phyloP scores from a whole-genome alignment of 2,329 filamentous ascomycete species.

The Sporothrix variecibatus region DNA sequence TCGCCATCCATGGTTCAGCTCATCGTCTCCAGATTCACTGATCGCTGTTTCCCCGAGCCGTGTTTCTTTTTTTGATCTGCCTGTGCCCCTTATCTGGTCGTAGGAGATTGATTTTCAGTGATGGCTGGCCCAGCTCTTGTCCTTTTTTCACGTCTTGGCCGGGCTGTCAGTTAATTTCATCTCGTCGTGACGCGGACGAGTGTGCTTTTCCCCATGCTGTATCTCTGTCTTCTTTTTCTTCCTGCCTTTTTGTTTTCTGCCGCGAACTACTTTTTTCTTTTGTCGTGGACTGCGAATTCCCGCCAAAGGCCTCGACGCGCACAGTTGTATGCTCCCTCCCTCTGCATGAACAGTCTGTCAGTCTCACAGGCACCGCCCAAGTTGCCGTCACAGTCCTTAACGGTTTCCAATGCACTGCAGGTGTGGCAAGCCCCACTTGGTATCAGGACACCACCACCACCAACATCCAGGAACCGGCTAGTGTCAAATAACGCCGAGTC shows the following conservation, averaged over 20 bases:
- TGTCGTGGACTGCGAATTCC: background rate
- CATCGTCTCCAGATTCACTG: background rate
- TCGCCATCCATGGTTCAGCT: background rate
- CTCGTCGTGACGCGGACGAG: background rate
- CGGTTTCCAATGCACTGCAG: background rate
- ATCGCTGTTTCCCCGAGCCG: background rate
- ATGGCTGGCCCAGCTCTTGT: background rate
- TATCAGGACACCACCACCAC: background rate
- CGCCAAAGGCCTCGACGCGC: background rate
- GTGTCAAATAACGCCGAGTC: background rate
- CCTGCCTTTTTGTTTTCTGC: background rate
- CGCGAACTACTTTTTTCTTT: background rate
- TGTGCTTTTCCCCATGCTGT: background rate
- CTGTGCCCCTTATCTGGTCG: background rate
- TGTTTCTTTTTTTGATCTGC: background rate
- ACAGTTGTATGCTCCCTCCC: background rate
- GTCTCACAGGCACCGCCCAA: background rate
- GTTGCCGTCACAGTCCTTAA: background rate
- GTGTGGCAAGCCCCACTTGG: constrained; percentile 15
- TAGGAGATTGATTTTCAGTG: background rate
- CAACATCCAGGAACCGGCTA: background rate
- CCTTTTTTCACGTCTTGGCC: background rate
- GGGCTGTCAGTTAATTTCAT: background rate
- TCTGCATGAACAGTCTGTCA: constrained; percentile 5
- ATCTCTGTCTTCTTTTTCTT: background rate